Conservation (phyloP, 345 rosid genomes). For the Geranium brycei region DNA sequence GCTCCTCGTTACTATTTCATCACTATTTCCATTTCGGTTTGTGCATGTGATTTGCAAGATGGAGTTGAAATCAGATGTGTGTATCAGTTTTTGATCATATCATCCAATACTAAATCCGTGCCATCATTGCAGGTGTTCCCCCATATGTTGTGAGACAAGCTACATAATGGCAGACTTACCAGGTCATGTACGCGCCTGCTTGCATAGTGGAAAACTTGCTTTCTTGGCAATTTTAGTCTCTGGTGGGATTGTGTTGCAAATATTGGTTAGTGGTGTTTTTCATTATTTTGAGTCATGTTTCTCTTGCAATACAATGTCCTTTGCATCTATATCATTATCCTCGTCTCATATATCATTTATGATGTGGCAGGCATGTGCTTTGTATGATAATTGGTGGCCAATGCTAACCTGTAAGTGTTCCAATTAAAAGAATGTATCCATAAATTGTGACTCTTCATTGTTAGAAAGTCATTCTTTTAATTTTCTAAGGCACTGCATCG, state of each 20-base stretch:
- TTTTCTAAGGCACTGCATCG: neutral
- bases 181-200: conserved; percentile 57
- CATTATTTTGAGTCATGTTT: neutral
- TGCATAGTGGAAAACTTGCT: conserved; percentile 72
- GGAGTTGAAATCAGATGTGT: neutral
- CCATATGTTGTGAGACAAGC: conserved; percentile 20
- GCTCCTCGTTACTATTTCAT: too few species aligned
- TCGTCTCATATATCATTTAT: conserved; percentile 9
- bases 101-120: neutral
- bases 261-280: conserved; percentile 44
- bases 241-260: conserved; percentile 71
- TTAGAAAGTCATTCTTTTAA: neutral
- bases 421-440: neutral
- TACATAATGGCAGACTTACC: conserved; percentile 67
- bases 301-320: neutral
- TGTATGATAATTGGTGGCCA: conserved; percentile 96
- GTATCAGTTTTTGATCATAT: neutral
- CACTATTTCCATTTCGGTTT: too few species aligned
- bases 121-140: conserved; percentile 18
- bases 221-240: conserved; percentile 77
- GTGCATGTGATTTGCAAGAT: too few species aligned
- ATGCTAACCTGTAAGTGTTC: conserved; percentile 64
- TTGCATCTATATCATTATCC: neutral
- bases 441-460: neutral
- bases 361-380: conserved; percentile 72